Conservation (phyloP, 23 red algal species). For the Gracilaria gracilis region DNA sequence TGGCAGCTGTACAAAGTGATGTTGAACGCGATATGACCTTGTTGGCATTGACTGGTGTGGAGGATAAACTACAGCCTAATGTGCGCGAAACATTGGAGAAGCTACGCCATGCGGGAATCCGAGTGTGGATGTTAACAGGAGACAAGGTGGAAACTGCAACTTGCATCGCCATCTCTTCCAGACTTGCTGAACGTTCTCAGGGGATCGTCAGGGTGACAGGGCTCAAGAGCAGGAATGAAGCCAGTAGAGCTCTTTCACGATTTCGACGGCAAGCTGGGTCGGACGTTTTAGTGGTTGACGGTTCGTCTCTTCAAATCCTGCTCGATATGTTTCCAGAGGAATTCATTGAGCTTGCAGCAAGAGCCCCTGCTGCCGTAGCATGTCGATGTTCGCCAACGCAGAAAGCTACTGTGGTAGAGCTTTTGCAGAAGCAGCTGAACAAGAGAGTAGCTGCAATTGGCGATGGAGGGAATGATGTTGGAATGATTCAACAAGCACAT, state of each 20-base stretch:
- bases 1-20: slow-evolving; percentile 87
- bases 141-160: slow-evolving; percentile 99
- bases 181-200: slow-evolving; percentile 83
- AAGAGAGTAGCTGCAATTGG: slow-evolving; percentile 95
- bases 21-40: slow-evolving; percentile 87
- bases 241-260: slow-evolving; percentile 67
- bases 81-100: slow-evolving; percentile 91
- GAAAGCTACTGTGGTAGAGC: slow-evolving; percentile 81
- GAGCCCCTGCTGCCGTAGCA: slow-evolving; percentile 89
- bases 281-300: slow-evolving; percentile 92
- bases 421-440: slow-evolving; percentile 68
- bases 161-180: slow-evolving; percentile 84
- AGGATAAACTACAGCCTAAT: slow-evolving; percentile 88
- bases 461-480: slow-evolving; percentile 98
- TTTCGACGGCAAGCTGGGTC: slow-evolving; percentile 74
- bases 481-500: slow-evolving; percentile 95
- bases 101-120: slow-evolving; percentile 91
- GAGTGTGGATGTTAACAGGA: slow-evolving; percentile 98
- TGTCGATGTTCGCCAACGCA: slow-evolving; percentile 96
- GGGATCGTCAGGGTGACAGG: slow-evolving; percentile 89
- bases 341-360: slow-evolving; percentile 83
- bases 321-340: slow-evolving; percentile 84
- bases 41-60: slow-evolving; percentile 91
- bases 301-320: slow-evolving; percentile 79
- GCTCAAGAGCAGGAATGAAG: slow-evolving; percentile 73